phyloP scores from a whole-genome alignment of 352 stramenopile species.

The Pythium inflatum region DNA sequence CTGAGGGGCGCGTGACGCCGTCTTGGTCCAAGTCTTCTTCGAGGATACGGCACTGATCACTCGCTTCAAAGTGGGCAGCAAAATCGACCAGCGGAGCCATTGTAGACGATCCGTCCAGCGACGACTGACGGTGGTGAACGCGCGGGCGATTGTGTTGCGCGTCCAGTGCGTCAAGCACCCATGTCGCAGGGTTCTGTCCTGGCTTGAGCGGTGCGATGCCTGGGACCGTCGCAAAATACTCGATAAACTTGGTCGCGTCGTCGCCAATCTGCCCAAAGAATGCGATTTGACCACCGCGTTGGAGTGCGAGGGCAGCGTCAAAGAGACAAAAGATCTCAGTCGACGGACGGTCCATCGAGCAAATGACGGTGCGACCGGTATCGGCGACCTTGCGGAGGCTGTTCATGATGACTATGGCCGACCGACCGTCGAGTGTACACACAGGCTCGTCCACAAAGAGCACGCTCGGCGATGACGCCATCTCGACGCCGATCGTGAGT shows the following conservation, averaged over 20 bases:
- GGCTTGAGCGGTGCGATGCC: constrained; percentile 63
- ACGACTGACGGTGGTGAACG: constrained; percentile 43
- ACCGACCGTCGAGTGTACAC: constrained; percentile 82
- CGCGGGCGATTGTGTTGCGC: constrained; percentile 58
- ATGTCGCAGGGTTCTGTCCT: constrained; percentile 89
- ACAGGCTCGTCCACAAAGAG: constrained; percentile 95
- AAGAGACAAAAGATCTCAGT: constrained; percentile 93
- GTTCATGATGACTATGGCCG: constrained; percentile 87
- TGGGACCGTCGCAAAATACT: constrained; percentile 88
- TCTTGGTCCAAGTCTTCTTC: neutral
- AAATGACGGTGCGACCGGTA: constrained; percentile 44
- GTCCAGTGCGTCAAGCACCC: constrained; percentile 88
- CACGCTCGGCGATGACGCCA: constrained; percentile 93
- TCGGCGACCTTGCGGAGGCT: constrained; percentile 83
- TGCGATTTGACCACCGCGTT: constrained; percentile 53
- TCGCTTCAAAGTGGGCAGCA: neutral
- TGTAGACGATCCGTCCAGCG: too few species aligned
- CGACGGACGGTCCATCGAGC: constrained; percentile 44
- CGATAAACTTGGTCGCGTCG: constrained; percentile 77
- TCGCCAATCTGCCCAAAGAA: constrained; percentile 91
- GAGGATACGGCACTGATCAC: neutral
- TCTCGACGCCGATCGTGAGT: constrained; percentile 92
- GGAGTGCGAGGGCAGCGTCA: constrained; percentile 87
- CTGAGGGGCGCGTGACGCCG: neutral
- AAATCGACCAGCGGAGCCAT: too few species aligned